Conservation (phyloP, 768 basidiomycete genomes). For the Calocera cornea region DNA sequence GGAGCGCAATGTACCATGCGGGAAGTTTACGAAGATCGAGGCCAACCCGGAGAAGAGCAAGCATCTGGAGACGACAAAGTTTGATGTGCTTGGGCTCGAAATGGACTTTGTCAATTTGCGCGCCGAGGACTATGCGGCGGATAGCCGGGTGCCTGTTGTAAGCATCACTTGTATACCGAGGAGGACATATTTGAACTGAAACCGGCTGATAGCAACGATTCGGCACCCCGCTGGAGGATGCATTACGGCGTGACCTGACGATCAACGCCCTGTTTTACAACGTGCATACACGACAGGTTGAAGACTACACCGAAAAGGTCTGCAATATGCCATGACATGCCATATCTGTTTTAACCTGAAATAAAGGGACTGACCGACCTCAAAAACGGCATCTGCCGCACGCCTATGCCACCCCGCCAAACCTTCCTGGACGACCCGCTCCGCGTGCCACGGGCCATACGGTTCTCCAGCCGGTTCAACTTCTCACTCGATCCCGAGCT, state of each 20-base stretch:
- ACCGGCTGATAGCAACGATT: slow-evolving; percentile 43
- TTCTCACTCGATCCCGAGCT: slow-evolving; percentile 64
- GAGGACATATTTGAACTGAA: neutral
- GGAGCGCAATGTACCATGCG: slow-evolving; percentile 36
- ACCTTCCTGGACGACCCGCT: slow-evolving; percentile 93
- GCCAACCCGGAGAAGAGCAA: slow-evolving; percentile 96
- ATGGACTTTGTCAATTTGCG: slow-evolving; percentile 90
- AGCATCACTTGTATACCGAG: slow-evolving; percentile 21
- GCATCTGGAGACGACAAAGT: slow-evolving; percentile 89
- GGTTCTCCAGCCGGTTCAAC: slow-evolving; percentile 85
- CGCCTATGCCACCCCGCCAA: slow-evolving; percentile 70
- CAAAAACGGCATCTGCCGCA: slow-evolving; percentile 61
- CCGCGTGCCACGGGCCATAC: slow-evolving; percentile 74
- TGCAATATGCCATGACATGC: neutral
- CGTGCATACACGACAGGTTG: slow-evolving; percentile 68
- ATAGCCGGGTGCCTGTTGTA: slow-evolving; percentile 86
- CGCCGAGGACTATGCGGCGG: slow-evolving; percentile 77
- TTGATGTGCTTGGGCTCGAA: slow-evolving; percentile 64
- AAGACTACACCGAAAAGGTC: slow-evolving; percentile 76
- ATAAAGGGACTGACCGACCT: slow-evolving; percentile 74
- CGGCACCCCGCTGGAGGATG: slow-evolving; percentile 86
- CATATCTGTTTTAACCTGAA: neutral
- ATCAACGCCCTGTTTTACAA: slow-evolving; percentile 97
- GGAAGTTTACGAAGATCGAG: slow-evolving; percentile 67
- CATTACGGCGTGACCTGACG: slow-evolving; percentile 78